Base-by-base conservation (phyloP, 1,139 yeast genomes). In the Kodamaea sp. region DNA sequence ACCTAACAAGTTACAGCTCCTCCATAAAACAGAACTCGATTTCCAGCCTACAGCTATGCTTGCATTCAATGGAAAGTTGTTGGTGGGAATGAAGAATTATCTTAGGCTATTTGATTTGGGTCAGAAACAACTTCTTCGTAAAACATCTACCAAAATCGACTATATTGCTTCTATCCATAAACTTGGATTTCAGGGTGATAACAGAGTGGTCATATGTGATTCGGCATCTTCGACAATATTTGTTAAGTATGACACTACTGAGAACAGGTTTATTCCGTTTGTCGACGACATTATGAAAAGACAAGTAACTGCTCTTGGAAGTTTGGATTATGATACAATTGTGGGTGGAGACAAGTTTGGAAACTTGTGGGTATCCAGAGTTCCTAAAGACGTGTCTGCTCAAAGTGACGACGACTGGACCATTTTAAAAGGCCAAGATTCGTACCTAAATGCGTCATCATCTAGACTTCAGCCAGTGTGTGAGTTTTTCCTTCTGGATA, bases 271-370 rank as follows among this genome's bases (percentile, higher is more conserved):
- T 48, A 51, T 79, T 8, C 73, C 83, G 1, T 66, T 89, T 44
- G 82, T 81, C 1, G 89, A 83, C 51, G 97, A 92, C 58, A 60
- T 72, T 0, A 60, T 82, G 31, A 70, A 80, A 29, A 67, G 97
- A 22, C 86, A 83, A 51, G 68, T 83, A 3, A 83, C 95, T 0
- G 53, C 80, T 2, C 46, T 83, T 29, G 51, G 67, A 2, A 60
- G 77, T 46, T 59, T 92, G 6, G 98, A 92, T 56, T 73, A 78
- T 38, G 80, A 80, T 39, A 88, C 97, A 0, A 73, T 85, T 0
- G 64, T 85, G 24, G 88, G 85, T 1, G 96, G 96, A n/a, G 98
- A 92, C 54, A 83, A 81, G 50, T 89, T 84, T 61, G 97, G 98
- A 1, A 86, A 83, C 49, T 35, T 90, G 0, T 80, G 83, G 59